Percentiles rank a stretch among this genome's conserved stretches.
phyloP scores from a whole-genome alignment of 106 monocot species.

The Agapanthus africanus region DNA sequence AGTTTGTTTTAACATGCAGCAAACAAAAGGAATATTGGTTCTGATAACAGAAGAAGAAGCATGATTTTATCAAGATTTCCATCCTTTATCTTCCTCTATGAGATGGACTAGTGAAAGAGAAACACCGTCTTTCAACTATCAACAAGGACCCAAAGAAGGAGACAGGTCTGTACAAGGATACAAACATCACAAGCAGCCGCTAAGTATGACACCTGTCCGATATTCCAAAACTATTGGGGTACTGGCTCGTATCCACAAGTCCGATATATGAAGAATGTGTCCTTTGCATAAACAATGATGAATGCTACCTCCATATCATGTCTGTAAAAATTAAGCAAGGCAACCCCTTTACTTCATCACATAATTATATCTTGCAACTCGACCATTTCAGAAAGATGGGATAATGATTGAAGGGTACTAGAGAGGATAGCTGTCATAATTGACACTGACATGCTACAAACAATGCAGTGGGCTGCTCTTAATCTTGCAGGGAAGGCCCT shows the following conservation, averaged over 20 bases:
- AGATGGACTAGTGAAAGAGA: no score
- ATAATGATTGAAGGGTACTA: constrained; percentile 12
- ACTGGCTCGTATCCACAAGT: constrained; percentile 8
- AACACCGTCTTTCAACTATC: no score
- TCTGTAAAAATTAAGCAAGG: constrained; percentile 1
- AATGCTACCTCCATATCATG: background rate
- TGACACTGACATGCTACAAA: constrained; percentile 40
- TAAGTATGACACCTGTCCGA: background rate
- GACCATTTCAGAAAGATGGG: no score
- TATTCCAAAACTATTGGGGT: background rate
- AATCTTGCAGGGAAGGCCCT: constrained; percentile 37
- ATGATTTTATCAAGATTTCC: background rate
- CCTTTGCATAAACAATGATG: background rate
- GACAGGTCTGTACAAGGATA: no score
- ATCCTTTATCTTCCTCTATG: background rate
- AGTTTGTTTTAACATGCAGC: background rate
- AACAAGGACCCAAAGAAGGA: no score
- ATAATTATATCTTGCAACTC: no score
- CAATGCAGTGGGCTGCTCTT: constrained; percentile 36
- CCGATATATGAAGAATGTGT: background rate
- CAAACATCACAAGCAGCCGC: background rate
- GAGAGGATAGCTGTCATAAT: constrained; percentile 39
- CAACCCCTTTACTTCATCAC: constrained; percentile 5
- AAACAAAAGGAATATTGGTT: no score
- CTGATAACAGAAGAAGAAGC: background rate